Conservation (phyloP, 169 alveolate species). For the Plasmodium inui region DNA sequence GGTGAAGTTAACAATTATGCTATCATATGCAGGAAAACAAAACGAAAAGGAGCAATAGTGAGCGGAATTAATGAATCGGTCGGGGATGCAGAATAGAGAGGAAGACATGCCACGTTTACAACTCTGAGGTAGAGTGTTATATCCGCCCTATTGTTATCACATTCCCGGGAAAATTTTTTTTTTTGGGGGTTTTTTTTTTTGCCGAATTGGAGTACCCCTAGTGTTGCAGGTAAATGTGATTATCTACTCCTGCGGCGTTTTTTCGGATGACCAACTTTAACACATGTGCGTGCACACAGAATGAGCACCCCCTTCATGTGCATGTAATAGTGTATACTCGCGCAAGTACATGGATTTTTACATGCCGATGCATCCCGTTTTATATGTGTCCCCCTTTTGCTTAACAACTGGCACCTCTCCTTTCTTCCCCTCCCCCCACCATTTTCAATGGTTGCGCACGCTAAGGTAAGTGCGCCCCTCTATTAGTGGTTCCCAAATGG, state of each 20-base stretch:
- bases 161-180: neutral
- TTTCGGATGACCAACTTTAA: neutral
- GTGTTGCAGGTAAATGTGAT: neutral
- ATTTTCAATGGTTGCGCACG: neutral
- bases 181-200: neutral
- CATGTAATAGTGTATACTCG: neutral
- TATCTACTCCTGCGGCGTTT: neutral
- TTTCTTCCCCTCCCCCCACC: neutral
- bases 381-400: neutral
- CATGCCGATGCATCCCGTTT: neutral
- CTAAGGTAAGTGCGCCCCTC: neutral
- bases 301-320: neutral
- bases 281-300: slow-evolving; percentile 3
- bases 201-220: neutral
- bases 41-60: neutral
- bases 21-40: neutral
- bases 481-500: neutral
- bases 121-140: neutral
- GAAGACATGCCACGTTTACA: neutral
- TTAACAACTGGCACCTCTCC: neutral
- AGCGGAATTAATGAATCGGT: neutral
- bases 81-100: neutral
- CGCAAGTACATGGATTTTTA: neutral
- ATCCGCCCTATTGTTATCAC: neutral
- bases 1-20: neutral